Base-by-base conservation (phyloP, 352 stramenopile species). In the Phytophthora macrochlamydospora region DNA sequence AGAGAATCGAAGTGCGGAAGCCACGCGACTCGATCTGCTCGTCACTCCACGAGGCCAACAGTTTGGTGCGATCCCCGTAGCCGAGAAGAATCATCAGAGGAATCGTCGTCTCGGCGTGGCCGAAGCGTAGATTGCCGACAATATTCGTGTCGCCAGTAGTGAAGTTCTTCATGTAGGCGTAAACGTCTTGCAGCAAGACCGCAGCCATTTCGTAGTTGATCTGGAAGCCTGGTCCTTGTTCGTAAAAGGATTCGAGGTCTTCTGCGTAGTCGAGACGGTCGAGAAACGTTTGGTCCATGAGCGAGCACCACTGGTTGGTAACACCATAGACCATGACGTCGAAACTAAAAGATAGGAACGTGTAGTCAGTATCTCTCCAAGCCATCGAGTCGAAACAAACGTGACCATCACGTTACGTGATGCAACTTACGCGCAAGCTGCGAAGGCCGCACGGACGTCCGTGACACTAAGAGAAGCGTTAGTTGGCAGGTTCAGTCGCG, bases 131-230 rank as follows among this genome's bases (percentile, higher is more conserved):
- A 32, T 78, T 74, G 13, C 69, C 84, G n/a, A 73, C 67, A 1
- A 89, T 14, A 28, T 37, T 56, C 3, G 74, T 83, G 0, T 67
- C 43, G 7, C 74, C 76, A 0, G 62, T 59, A 50, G 81, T 73
- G n/a, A 78, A 75, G 28, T 74, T 71, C 35, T 77, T 77, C 65
- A 94, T 91, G 24, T 63, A 64, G 0, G 48, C 48, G 29, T 86
- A 68, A 14, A 92, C 71, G 55, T 92, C 74, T 49, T 82, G 73
- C 7, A 94, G 65, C 30, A 94, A 58, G 37, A 89, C 75, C 0
- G 79, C 66, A 12, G 86, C 79, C 62, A 94, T 94, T 58, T 91
- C 77, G 61, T 91, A 92, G 57, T 90, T 89, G 60, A 94, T 89
- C 14, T 76, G 65, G 67, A 83, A 83, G 3, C 83, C 86, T 0